phyloP scores from a whole-genome alignment of 495 filamentous ascomycete genomes.

The Talaromyces proteolyticus region DNA sequence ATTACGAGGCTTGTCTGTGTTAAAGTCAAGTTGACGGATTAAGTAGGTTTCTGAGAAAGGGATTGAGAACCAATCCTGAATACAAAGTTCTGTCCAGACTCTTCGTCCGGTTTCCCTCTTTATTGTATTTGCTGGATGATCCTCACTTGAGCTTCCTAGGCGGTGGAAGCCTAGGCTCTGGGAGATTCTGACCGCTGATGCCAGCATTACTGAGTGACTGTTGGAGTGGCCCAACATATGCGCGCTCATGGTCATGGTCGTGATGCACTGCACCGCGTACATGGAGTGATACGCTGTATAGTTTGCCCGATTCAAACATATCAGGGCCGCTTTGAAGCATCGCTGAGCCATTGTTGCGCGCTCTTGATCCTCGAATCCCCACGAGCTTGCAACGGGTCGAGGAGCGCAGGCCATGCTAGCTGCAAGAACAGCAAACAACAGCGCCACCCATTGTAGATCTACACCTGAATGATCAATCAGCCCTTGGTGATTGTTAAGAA shows the following conservation, averaged over 20 bases:
- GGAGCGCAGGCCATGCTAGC: conserved; percentile 32
- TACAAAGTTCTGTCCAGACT: conserved; percentile 38
- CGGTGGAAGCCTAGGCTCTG: conserved; percentile 29
- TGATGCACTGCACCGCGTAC: conserved; percentile 37
- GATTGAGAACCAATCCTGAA: conserved; percentile 44
- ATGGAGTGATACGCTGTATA: conserved; percentile 30
- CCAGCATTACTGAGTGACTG: conserved; percentile 31
- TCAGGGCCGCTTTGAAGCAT: conserved; percentile 29
- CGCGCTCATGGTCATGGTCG: conserved; percentile 36
- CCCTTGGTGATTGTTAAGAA: conserved; percentile 20
- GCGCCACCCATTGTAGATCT: conserved; percentile 31
- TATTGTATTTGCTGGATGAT: conserved; percentile 1
- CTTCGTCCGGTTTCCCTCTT: conserved; percentile 34
- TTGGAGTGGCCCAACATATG: conserved; percentile 42
- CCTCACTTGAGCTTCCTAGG: conserved; percentile 17
- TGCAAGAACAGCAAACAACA: conserved; percentile 33
- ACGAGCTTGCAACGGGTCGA: conserved; percentile 14
- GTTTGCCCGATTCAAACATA: conserved; percentile 28
- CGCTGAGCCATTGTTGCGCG: conserved; percentile 22
- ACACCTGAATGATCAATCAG: conserved; percentile 12
- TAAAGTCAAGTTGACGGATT: conserved; percentile 34
- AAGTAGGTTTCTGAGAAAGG: conserved; percentile 42
- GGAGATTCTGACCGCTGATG: conserved; percentile 33
- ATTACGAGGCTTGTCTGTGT: conserved; percentile 30
- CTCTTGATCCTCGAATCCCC: conserved; percentile 28